Base-by-base conservation (phyloP, 2,329 filamentous ascomycete species). In the Sphaerulina vaccinii region DNA sequence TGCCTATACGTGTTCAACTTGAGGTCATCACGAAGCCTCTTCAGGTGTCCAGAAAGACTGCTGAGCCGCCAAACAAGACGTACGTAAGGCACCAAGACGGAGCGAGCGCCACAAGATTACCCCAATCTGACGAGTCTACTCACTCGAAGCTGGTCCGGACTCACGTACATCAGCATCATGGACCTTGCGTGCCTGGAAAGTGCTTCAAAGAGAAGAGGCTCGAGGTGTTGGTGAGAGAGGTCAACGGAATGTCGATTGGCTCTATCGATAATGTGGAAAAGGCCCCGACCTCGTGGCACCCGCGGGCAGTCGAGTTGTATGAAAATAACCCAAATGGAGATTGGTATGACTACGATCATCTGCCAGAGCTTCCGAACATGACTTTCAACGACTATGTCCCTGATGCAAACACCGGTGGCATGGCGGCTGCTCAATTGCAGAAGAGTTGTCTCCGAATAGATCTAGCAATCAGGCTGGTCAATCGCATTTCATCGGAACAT, bases 381-480 rank as follows among this genome's bases (percentile, higher is more conserved):
- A 43, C 38, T 4, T 50, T 50, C 39, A 50, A 43, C 29, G 21
- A 35, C 16, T 43, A 50, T 29, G 21, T 24, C 18, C 5, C 15
- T 13, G 6, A 9, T 21, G n/a, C 29, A 38, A 29, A 36, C 15
- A 32, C 23, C 23, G 36, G 15, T 11, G 16, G 27, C 10, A 21
- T 38, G 9, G 9, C 22, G 24, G 4, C 10, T 27, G 22, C 27
- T 50, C 21, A 36, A 37, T 11, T 16, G 16, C 15, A 35, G 7
- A 10, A 23, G n/a, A n/a, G n/a, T n/a, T n/a, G 22, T 19, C 8
- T 24, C 10, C 38, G 32, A 16, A 50, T 50, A 16, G 38, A 50
- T 13, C 15, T 50, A n/a, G 47, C 47, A 7, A 24, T 50, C 11
- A 16, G 47, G 5, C 27, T 50, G 3, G 47, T 50, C n/a, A 22